These are phyloP conservation scores for Aphanoascus verrucosus DNA, from an alignment of 2,329 filamentous ascomycete species.

Conservation along the genomic window DNA sequence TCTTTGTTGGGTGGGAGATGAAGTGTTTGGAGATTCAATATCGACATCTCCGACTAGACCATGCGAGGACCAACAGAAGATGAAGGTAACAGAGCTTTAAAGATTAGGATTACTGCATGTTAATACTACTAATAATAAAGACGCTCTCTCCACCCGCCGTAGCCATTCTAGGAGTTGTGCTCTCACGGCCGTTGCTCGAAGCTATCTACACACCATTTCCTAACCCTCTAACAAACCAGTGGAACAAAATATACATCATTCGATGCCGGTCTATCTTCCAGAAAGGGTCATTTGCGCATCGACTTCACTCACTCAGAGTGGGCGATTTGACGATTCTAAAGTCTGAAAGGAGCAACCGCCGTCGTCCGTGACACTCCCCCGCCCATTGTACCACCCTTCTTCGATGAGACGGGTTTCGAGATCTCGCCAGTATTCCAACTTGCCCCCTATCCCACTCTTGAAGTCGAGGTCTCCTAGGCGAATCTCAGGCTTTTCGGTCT, in stretches of 20 bases:
- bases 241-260: neutral
- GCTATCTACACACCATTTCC: neutral
- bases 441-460: slow-evolving; percentile 54
- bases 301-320: neutral
- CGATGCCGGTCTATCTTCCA: too few species aligned
- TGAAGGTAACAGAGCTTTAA: neutral
- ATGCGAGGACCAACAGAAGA: too few species aligned
- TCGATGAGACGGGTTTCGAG: slow-evolving; percentile 54
- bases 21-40: too few species aligned
- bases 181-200: neutral
- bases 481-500: slow-evolving; percentile 28
- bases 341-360: slow-evolving; percentile 4
- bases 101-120: neutral
- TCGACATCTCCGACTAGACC: neutral
- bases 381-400: slow-evolving; percentile 55
- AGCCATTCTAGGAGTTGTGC: neutral
- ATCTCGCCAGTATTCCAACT: slow-evolving; percentile 57
- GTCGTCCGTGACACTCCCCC: slow-evolving; percentile 20
- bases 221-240: neutral
- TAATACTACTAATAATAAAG: neutral
- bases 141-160: neutral
- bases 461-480: slow-evolving; percentile 67
- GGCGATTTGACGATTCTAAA: neutral
- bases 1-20: too few species aligned
- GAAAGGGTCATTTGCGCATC: neutral